Evolutionary conservation across 2,329 filamentous ascomycete genomes (phyloP), one percentile per base, ranked within the genome.

Genomic region (Sporothrix pallida): DNA sequence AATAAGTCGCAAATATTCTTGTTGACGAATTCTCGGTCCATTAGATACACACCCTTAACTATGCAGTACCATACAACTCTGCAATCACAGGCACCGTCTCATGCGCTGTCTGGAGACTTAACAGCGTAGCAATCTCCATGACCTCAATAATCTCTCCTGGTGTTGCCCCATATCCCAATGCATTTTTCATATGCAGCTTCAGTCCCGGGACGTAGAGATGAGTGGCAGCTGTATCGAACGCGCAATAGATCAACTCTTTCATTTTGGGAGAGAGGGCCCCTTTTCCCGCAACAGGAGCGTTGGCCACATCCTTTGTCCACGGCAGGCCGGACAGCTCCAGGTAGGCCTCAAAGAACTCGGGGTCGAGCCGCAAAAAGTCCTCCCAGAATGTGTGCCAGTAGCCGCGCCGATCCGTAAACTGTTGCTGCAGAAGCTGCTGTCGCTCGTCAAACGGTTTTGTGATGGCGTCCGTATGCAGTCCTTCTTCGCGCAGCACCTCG

Each of bases 121-220:
- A 12, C 44, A 69, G 26, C 12, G 65, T 69, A 6, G 65, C 65
- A 52, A 69, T 69, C 26, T 69, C 65, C 65, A 69, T 52, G 1
- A 69, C 65, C 44, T 69, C 65, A 4, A 69, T 13, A 13, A 69
- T 69, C 65, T 69, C 46, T 13, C 2, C n/a, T 0, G 65, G 65
- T 6, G 65, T 54, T 1, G 65, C 65, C 1, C 65, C 65, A 17
- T 69, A 69, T 4, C 65, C 65, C 46, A 69, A 12, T 5, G 65
- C 65, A 15, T 69, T 69, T 15, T 69, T 69, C 65, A 69, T 69
- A 12, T 69, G 65, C 1, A 69, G 65, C 48, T 69, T 69, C 46
- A 69, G 46, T 8, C 65, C 56, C 20, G 46, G 46, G 1, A 54
- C 65, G 26, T 69, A 69, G 23, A 69, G 48, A 37, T 69, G 65